Evolutionary conservation across 2,329 filamentous ascomycete species (phyloP), one percentile per base, ranked within the genome.

Genomic region (Xylaria multiplex): DNA sequence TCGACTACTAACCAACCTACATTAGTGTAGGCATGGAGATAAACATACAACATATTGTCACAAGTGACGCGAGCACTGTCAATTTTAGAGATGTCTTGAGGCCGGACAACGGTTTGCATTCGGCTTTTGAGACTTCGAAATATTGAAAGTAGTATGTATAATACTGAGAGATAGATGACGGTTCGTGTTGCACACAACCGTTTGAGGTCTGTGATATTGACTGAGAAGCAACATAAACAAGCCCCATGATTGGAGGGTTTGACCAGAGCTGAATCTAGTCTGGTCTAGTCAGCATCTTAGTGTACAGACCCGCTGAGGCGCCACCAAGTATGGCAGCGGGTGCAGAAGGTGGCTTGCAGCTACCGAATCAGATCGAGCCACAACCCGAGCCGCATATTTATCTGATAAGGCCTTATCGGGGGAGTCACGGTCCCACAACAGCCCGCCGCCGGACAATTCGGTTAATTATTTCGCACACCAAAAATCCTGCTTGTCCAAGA

Each of bases 381-480:
- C 43, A 49, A 35, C 37, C 55, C 57, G 58, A 67, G 60, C 64
- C 67, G 65, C 67, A 67, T 42, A 13, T 24, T 27, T 9, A 37
- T 32, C 46, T 45, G 59, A 68, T 59, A 64, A 19, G 5, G 53
- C n/a, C 52, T 65, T 69, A 69, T 67, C 66, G 59, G 32, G 9
- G 27, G 16, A 13, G 35, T 6, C 4, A 37, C 2, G 19, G 32
- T 55, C 42, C 56, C 63, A 68, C 63, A 35, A 52, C 24, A 48
- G 24, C 50, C 61, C 42, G 48, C 61, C 42, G 48, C 52, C 56
- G 52, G 66, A 49, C 24, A 68, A 58, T 65, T 66, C 62, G 56
- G 62, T 27, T 62, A 66, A 66, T 65, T 65, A 62, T 43, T 56
- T 43, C 46, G 58, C 65, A 52, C 66, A 69, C 66, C 64, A 66